These are phyloP conservation scores for Trichoderma koningiopsis DNA, from an alignment of 2,329 filamentous ascomycete genomes.

Conservation along the genomic window DNA sequence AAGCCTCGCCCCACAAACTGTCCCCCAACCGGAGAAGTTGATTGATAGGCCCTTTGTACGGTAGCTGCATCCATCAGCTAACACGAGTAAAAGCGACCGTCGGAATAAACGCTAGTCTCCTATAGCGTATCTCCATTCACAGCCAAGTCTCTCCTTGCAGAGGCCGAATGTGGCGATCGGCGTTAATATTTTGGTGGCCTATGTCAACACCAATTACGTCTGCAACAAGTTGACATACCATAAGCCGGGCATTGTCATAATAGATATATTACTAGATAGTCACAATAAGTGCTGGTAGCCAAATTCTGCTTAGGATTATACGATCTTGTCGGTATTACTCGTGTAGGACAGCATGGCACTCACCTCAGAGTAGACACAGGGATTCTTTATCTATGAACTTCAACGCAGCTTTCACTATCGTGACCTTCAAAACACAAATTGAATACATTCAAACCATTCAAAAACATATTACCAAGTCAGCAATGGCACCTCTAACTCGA, in stretches of 20 bases:
- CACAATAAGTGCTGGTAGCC: not conserved
- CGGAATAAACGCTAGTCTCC: not conserved
- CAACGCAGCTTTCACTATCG: not conserved
- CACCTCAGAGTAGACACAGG: not conserved
- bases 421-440: not conserved
- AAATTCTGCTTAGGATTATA: not conserved
- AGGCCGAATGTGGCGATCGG: not conserved
- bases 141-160: not conserved
- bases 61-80: not conserved
- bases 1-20: not conserved
- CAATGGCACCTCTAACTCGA: constrained; percentile 17
- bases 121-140: not conserved
- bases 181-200: not conserved
- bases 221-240: not conserved
- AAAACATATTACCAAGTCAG: not conserved
- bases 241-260: not conserved
- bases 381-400: not conserved
- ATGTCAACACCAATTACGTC: not conserved
- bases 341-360: not conserved
- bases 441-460: not conserved
- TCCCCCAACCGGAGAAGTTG: no score
- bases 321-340: not conserved
- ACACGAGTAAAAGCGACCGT: not conserved
- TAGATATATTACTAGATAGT: not conserved
- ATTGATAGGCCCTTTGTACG: not conserved